Percentiles rank a stretch among this genome's conserved stretches.
phyloP scores from a whole-genome alignment of 2,329 filamentous ascomycete genomes.

The Pseudocercospora crystallina region DNA sequence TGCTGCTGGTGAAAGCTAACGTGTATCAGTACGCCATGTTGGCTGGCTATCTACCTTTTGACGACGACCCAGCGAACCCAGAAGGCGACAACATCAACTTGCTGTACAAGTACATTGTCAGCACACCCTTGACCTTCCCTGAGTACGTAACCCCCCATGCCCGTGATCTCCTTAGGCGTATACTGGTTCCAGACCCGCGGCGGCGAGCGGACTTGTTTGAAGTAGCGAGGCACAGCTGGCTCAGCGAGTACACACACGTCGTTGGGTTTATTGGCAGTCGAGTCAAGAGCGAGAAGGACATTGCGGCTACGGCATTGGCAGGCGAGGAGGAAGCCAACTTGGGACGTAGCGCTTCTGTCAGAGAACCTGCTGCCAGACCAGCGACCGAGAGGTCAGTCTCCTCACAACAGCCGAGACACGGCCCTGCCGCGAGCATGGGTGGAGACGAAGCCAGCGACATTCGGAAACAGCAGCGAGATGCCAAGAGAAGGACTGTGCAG shows the following conservation, averaged over 20 bases:
- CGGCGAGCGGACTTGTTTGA: constrained; percentile 96
- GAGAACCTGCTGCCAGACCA: constrained; percentile 68
- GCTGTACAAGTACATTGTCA: constrained; percentile 98
- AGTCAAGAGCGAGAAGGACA: constrained; percentile 82
- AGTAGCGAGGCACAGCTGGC: constrained; percentile 95
- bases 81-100: constrained; percentile 99
- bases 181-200: constrained; percentile 90
- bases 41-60: constrained; percentile 94
- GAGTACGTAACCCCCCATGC: constrained; percentile 98
- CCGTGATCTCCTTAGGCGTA: constrained; percentile 84
- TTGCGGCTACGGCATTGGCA: constrained; percentile 71
- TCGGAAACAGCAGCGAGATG: constrained; percentile 65
- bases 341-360: constrained; percentile 86
- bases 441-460: constrained; percentile 27
- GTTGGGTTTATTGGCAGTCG: constrained; percentile 96
- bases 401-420: constrained; percentile 21
- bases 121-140: constrained; percentile 92
- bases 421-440: constrained; percentile 20
- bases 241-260: constrained; percentile 94
- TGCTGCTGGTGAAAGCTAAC: constrained; percentile 10
- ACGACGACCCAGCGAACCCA: constrained; percentile 96
- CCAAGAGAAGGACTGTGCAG: constrained; percentile 91
- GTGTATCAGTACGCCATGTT: constrained; percentile 89
- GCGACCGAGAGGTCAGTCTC: constrained; percentile 17
- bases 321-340: constrained; percentile 60